Percentiles rank a stretch among this genome's conserved stretches.
Conservation (phyloP, 140 eudicot genomes). For the Senecio squalidus region DNA sequence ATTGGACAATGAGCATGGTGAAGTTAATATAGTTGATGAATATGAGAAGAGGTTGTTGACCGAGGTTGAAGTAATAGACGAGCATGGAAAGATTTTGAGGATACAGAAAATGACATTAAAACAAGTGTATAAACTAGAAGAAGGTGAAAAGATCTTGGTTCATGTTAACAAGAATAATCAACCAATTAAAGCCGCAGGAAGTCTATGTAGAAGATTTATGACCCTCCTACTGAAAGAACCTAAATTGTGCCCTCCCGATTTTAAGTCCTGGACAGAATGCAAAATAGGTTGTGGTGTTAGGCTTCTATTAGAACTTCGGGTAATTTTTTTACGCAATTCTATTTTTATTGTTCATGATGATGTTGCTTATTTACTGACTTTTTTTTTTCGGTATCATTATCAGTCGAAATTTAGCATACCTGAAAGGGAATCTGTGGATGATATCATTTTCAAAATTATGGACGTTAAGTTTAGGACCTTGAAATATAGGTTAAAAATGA, state of each 20-base stretch:
- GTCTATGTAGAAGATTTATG: background rate
- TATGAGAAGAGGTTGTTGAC: background rate
- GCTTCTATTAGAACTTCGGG: too few species aligned
- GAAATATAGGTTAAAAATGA: background rate
- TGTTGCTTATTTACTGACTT: background rate
- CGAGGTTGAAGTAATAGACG: background rate
- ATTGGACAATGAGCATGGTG: background rate
- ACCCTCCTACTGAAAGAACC: background rate
- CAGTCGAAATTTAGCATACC: background rate
- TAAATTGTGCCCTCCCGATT: background rate
- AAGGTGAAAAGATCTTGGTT: background rate
- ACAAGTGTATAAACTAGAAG: background rate
- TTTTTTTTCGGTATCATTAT: too few species aligned
- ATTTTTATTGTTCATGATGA: background rate
- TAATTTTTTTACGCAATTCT: background rate
- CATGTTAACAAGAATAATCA: background rate
- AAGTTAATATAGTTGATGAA: background rate
- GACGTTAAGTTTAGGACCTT: background rate
- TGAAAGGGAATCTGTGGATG: background rate
- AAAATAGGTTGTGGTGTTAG: background rate
- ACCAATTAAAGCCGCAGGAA: background rate
- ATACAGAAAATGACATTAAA: background rate
- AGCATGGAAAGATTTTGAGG: background rate
- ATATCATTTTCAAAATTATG: background rate
- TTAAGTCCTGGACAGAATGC: background rate